Evolutionary conservation across 140 eudicot genomes (phyloP).

Genomic region (Anethum foeniculum): DNA sequence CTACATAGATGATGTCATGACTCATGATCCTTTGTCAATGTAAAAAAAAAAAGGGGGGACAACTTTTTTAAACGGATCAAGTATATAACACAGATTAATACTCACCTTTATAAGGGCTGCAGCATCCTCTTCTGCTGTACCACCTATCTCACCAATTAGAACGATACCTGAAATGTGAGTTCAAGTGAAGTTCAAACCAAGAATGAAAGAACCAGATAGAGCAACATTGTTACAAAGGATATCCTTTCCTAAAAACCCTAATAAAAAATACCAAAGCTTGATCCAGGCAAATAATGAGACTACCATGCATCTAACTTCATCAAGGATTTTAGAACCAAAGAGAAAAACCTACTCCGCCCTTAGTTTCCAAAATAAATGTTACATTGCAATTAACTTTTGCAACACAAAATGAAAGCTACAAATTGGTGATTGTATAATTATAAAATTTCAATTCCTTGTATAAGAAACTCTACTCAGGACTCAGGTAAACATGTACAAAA

Average conservation of each 20-base stretch:
- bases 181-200: background rate
- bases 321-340: background rate
- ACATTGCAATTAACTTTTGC: background rate
- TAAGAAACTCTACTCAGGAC: background rate
- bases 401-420: background rate
- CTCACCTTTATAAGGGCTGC: slow-evolving; percentile 9
- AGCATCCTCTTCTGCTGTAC: slow-evolving; percentile 11
- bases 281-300: background rate
- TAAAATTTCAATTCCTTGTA: background rate
- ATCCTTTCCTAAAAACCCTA: background rate
- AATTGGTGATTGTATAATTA: background rate
- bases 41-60: background rate
- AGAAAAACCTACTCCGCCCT: background rate
- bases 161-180: background rate
- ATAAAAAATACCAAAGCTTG: background rate
- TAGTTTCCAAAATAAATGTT: background rate
- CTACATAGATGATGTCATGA: background rate
- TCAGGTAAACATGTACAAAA: background rate
- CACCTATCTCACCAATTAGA: slow-evolving; percentile 9
- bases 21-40: background rate
- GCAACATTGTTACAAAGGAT: background rate
- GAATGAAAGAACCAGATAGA: background rate
- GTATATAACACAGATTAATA: background rate
- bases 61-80: background rate
- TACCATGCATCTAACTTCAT: background rate